Evolutionary conservation across 768 basidiomycete genomes (phyloP).

Genomic region (Phaeolepiota aurea): DNA sequence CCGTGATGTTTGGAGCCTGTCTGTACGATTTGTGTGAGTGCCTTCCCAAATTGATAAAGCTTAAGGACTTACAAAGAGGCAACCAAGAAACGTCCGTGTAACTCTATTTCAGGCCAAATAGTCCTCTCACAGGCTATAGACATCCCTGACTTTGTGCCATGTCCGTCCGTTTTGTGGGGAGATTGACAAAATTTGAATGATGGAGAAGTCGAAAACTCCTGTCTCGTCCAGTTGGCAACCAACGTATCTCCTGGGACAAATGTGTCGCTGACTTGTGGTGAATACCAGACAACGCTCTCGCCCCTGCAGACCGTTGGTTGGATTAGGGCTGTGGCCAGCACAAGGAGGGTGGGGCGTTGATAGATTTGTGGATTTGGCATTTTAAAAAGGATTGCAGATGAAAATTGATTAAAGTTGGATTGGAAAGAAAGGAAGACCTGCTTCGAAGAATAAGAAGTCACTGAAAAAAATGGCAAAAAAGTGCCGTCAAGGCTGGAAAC

Average conservation of each 20-base stretch:
- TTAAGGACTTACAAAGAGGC: background rate
- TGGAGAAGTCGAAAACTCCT: background rate
- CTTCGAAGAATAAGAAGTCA: background rate
- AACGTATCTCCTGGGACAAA: background rate
- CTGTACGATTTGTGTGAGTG: background rate
- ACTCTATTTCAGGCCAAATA: background rate
- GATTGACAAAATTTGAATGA: background rate
- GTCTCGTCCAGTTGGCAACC: background rate
- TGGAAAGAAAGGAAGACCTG: background rate
- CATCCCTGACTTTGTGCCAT: background rate
- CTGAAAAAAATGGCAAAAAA: background rate
- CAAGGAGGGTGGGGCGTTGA: background rate
- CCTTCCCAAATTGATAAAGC: background rate
- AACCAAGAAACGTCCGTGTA: background rate
- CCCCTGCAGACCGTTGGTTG: too few species aligned
- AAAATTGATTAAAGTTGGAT: background rate
- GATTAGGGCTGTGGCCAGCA: background rate
- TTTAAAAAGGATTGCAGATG: background rate
- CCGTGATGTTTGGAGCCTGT: background rate
- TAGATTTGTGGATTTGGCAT: background rate
- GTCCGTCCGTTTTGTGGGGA: background rate
- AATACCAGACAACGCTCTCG: background rate
- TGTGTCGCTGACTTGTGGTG: background rate
- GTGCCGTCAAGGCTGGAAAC: slow-evolving; percentile 1
- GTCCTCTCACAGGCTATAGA: background rate